Evolutionary conservation across 1,139 yeast species (phyloP).

Genomic region (Debaryomyces udenii): DNA sequence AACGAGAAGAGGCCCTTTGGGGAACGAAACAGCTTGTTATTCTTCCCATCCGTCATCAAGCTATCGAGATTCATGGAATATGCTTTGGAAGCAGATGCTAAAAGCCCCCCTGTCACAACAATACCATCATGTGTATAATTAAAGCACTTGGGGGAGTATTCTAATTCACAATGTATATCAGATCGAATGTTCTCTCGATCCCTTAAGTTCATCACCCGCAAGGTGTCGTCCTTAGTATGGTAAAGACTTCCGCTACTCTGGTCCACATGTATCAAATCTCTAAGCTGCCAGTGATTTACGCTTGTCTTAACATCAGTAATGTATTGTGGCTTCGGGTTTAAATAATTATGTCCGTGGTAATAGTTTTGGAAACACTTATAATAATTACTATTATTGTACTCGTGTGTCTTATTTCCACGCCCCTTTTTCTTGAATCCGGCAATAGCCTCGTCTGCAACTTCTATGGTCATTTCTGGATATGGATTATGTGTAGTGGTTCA

Average conservation of each 20-base stretch:
- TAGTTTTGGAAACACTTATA: constrained; percentile 49
- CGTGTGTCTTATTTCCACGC: constrained; percentile 8
- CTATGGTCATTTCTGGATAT: constrained; percentile 13
- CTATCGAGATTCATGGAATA: constrained; percentile 32
- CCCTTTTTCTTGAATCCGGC: constrained; percentile 7
- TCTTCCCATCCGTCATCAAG: constrained; percentile 16
- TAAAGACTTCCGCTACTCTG: constrained; percentile 30
- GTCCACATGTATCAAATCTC: constrained; percentile 67
- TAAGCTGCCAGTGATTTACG: constrained; percentile 82
- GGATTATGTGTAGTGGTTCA: no score
- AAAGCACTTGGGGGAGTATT: constrained; percentile 68
- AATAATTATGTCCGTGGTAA: constrained; percentile 43
- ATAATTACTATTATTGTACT: constrained; percentile 20
- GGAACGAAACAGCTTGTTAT: constrained; percentile 22
- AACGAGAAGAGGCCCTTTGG: constrained; percentile 66
- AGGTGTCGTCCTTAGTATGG: constrained; percentile 37
- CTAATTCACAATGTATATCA: constrained; percentile 46
- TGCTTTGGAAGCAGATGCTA: constrained; percentile 32
- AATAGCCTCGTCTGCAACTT: constrained; percentile 9
- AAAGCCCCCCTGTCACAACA: constrained; percentile 74
- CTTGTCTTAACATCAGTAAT: constrained; percentile 33
- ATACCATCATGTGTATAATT: constrained; percentile 56
- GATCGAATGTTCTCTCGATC: constrained; percentile 22
- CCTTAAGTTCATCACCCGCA: constrained; percentile 31
- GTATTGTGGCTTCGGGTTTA: constrained; percentile 42